Evolutionary conservation across 345 rosid species (phyloP).

Genomic region (Moricandia moricandioides): DNA sequence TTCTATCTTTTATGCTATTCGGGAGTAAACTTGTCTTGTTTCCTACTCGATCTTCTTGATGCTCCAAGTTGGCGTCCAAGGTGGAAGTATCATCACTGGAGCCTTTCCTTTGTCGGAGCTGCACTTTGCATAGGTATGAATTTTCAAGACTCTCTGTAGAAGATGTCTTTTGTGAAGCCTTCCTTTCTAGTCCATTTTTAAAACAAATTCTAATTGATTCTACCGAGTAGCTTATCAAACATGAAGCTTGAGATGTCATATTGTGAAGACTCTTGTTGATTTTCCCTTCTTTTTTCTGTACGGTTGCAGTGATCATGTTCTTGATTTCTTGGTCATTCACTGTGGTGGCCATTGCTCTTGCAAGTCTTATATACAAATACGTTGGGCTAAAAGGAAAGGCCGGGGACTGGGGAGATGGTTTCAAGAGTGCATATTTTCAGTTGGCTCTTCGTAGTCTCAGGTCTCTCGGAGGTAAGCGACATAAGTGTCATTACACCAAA

Average conservation of each 20-base stretch:
- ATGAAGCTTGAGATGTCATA: slow-evolving; percentile 3
- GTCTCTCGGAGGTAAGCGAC: slow-evolving; percentile 83
- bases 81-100: slow-evolving; percentile 99
- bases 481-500: too few species aligned
- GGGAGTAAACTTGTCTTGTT: slow-evolving; percentile 98
- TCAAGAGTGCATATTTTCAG: slow-evolving; percentile 99
- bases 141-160: slow-evolving; percentile 2
- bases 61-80: slow-evolving; percentile 99
- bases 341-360: slow-evolving; percentile 87
- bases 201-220: not conserved
- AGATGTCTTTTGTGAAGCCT: not conserved
- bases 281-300: slow-evolving; percentile 14
- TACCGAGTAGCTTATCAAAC: not conserved
- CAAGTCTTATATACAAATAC: slow-evolving; percentile 95
- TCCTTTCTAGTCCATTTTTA: slow-evolving; percentile 4
- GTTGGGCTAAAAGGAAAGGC: slow-evolving; percentile 98
- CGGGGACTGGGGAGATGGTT: slow-evolving; percentile 99
- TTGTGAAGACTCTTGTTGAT: slow-evolving; percentile 24
- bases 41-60: slow-evolving; percentile 98
- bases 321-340: slow-evolving; percentile 99
- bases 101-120: slow-evolving; percentile 94
- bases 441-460: slow-evolving; percentile 99
- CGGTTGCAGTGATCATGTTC: slow-evolving; percentile 95
- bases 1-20: slow-evolving; percentile 93
- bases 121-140: slow-evolving; percentile 73